These are phyloP conservation scores for Phalaenopsis aphrodite DNA, from an alignment of 106 monocot species.

Conservation along the genomic window DNA sequence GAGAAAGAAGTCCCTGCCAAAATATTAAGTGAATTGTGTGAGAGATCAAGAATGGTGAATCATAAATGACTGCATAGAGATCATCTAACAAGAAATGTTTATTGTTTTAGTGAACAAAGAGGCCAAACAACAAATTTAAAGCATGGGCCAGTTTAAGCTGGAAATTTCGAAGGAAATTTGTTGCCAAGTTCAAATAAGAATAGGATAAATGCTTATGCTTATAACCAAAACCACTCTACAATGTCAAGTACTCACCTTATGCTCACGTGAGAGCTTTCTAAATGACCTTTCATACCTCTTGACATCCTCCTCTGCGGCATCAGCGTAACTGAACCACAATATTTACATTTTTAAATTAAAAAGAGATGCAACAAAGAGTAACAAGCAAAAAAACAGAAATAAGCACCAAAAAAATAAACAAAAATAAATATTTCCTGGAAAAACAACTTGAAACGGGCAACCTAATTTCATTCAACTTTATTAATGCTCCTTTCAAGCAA, in stretches of 20 bases:
- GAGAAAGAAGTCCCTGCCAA: constrained; percentile 69
- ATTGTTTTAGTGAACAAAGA: background rate
- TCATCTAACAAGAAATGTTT: background rate
- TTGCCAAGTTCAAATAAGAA: background rate
- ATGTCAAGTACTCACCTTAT: constrained; percentile 43
- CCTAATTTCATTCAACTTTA: background rate
- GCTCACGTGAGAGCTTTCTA: constrained; percentile 57
- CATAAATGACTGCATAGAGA: background rate
- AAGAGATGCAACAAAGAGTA: background rate
- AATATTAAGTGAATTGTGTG: background rate
- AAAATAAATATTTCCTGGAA: background rate
- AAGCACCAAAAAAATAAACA: background rate
- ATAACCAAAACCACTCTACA: background rate
- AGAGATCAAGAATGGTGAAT: background rate
- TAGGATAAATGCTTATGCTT: background rate
- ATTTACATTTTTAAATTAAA: background rate
- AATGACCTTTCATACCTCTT: constrained; percentile 78
- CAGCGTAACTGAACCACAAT: constrained; percentile 53
- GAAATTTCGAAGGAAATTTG: background rate
- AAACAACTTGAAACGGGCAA: background rate
- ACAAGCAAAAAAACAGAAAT: background rate
- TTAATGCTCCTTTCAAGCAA: background rate
- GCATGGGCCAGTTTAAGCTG: background rate
- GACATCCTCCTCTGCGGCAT: constrained; percentile 86
- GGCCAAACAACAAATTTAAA: background rate